These are phyloP conservation scores for Penstemon davidsonii DNA, from an alignment of 257 asterid genomes.

Conservation along the genomic window DNA sequence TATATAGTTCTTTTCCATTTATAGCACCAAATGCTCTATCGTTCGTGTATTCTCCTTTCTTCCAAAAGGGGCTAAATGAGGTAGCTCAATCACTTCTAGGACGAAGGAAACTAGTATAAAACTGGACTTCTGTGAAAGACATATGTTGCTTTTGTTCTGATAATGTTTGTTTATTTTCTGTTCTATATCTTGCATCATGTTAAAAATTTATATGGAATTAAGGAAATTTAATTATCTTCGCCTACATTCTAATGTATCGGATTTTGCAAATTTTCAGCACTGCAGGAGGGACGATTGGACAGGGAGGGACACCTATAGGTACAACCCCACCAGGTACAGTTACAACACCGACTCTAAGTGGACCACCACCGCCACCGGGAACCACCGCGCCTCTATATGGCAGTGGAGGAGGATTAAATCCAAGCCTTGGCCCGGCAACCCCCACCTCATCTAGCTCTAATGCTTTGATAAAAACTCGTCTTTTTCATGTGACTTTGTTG, in stretches of 20 bases:
- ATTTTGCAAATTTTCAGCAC: constrained; percentile 36
- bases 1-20: too few relatives aligned
- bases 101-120: neutral
- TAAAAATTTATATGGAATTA: neutral
- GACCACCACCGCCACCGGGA: constrained; percentile 49
- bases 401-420: constrained; percentile 41
- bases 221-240: neutral
- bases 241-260: constrained; percentile 1
- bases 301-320: constrained; percentile 33
- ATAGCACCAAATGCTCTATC: neutral
- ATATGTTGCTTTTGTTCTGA: neutral
- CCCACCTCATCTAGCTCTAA: constrained; percentile 35
- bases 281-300: constrained; percentile 50
- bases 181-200: neutral
- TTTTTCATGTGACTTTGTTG: constrained; percentile 25
- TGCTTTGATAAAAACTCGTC: constrained; percentile 24
- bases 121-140: neutral
- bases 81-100: neutral
- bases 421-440: constrained; percentile 38
- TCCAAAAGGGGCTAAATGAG: neutral
- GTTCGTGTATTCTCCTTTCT: neutral
- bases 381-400: constrained; percentile 36
- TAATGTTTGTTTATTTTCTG: neutral
- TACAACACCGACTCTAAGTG: constrained; percentile 24
- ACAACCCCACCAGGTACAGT: constrained; percentile 31